Conservation (phyloP, 208 protist genomes). For the Leishmania gerbilli region DNA sequence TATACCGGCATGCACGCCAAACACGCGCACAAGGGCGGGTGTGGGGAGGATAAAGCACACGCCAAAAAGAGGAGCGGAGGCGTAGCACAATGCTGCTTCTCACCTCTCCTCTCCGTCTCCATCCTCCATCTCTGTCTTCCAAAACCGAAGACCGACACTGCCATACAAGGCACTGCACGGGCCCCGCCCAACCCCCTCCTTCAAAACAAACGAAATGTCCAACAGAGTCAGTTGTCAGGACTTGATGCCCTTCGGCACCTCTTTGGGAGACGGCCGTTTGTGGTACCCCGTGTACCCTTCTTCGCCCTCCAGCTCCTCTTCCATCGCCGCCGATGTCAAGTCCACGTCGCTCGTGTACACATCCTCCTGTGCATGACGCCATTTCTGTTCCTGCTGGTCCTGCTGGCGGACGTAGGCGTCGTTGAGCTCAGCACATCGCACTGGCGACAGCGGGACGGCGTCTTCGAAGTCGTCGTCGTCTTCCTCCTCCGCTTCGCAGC, state of each 20-base stretch:
- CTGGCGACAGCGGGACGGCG: conserved; percentile 70
- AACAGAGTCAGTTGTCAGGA: not conserved
- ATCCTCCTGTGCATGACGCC: conserved; percentile 17
- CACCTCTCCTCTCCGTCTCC: not conserved
- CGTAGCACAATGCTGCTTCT: not conserved
- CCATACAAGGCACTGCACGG: not conserved
- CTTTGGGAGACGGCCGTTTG: conserved; percentile 23
- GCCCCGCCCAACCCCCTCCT: no score
- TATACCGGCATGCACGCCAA: not conserved
- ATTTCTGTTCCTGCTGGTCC: conserved; percentile 1
- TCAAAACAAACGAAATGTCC: not conserved
- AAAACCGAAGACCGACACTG: not conserved
- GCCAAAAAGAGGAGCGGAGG: not conserved
- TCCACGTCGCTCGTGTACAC: conserved; percentile 48
- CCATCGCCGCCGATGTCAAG: conserved; percentile 32
- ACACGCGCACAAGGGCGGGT: not conserved
- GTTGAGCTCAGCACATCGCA: conserved; percentile 60
- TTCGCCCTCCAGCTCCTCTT: conserved; percentile 51
- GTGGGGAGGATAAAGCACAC: not conserved
- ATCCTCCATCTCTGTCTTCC: no score
- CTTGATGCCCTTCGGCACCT: conserved; percentile 10
- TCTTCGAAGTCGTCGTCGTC: conserved; percentile 86
- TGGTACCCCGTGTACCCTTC: conserved; percentile 59
- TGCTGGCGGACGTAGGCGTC: conserved; percentile 49
- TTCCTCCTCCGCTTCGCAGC: conserved; percentile 18